phyloP scores from a whole-genome alignment of 139 green algal genomes.

The Pleodorina starrii region DNA sequence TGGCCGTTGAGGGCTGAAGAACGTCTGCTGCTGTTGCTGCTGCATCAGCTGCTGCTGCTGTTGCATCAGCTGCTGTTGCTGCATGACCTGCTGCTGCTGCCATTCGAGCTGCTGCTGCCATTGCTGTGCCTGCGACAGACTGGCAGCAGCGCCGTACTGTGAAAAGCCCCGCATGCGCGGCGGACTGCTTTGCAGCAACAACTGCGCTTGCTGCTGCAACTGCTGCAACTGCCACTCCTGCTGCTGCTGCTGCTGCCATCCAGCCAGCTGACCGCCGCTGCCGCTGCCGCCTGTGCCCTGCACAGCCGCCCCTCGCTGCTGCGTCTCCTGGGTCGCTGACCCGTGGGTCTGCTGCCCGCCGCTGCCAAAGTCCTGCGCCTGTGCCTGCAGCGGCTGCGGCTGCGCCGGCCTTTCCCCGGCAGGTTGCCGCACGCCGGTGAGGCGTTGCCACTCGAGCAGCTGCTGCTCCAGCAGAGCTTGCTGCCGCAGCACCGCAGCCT shows the following conservation, averaged over 20 bases:
- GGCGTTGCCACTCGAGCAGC: no score
- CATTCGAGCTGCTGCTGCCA: background rate
- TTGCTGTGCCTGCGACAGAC: no score
- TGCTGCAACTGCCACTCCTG: background rate
- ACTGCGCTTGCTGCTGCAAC: slow-evolving; percentile 14
- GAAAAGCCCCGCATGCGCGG: no score
- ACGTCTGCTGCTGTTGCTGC: background rate
- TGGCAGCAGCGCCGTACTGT: no score
- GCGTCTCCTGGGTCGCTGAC: no score
- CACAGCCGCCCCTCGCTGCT: background rate
- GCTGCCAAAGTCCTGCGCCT: no score
- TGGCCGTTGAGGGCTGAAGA: background rate
- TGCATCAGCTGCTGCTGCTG: background rate
- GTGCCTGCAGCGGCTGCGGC: no score
- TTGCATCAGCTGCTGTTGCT: background rate
- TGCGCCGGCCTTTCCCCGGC: no score
- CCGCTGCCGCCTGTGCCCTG: background rate
- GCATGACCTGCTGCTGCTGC: background rate
- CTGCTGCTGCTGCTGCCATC: background rate
- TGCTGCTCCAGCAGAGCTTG: background rate
- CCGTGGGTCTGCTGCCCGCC: background rate
- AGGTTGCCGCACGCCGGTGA: no score
- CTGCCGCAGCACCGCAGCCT: background rate
- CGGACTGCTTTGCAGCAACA: no score
- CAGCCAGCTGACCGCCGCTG: no score